Percentiles rank a stretch among this genome's conserved stretches.
Evolutionary conservation across 441 rosid species (phyloP).

Genomic region (Adansonia madagascariensis): DNA sequence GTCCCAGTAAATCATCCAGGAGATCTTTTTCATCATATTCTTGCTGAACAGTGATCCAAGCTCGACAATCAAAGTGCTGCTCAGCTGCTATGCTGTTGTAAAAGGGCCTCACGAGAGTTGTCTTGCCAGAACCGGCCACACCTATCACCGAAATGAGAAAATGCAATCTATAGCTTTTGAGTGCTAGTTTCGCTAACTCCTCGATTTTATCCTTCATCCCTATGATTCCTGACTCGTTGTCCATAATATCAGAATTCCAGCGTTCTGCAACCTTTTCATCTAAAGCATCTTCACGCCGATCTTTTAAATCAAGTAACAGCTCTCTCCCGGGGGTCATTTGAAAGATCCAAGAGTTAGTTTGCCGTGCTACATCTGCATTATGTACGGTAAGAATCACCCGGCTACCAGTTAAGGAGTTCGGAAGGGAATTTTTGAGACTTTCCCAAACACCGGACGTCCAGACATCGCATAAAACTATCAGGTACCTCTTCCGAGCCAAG

Average conservation of each 20-base stretch:
- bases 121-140: conserved; percentile 36
- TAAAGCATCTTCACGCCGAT: background rate
- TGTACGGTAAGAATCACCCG: conserved; percentile 17
- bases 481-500: background rate
- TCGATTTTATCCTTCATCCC: background rate
- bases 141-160: conserved; percentile 31
- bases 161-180: background rate
- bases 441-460: background rate
- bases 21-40: conserved; percentile 22
- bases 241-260: background rate
- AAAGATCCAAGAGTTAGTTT: background rate
- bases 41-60: conserved; percentile 31
- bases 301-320: background rate
- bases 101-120: conserved; percentile 21
- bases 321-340: background rate
- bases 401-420: conserved; percentile 9
- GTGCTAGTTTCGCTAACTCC: background rate
- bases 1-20: conserved; percentile 27
- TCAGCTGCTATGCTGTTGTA: conserved; percentile 6
- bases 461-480: background rate
- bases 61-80: conserved; percentile 26
- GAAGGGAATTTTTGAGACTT: background rate
- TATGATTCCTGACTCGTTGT: background rate
- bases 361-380: background rate
- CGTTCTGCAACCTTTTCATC: too few species aligned